phyloP scores from a whole-genome alignment of 2,329 filamentous ascomycete species.

The Helicocarpus griseus region DNA sequence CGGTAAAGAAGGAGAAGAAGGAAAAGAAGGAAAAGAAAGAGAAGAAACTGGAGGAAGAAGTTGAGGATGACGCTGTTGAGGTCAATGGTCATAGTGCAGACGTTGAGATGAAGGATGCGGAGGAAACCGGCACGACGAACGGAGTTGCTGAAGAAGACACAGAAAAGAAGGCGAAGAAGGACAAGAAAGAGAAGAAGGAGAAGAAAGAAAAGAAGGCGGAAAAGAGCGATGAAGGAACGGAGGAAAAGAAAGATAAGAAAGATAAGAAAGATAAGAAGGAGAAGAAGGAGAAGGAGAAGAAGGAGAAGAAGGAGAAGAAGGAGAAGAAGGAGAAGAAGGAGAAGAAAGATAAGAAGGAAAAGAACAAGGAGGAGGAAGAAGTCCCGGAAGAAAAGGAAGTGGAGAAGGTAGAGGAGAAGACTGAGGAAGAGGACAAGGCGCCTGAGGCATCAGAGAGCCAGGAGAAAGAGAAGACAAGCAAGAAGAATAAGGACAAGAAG shows the following conservation, averaged over 20 bases:
- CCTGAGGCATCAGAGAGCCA: not conserved
- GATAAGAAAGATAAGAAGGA: conserved; percentile 4
- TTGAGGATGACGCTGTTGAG: not conserved
- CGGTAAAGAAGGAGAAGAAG: conserved; percentile 1
- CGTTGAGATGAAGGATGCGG: conserved; percentile 15
- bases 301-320: conserved; percentile 10
- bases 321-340: conserved; percentile 8
- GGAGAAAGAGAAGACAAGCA: not conserved
- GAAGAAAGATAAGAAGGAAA: conserved; percentile 6
- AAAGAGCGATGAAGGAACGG: not conserved
- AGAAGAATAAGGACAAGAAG: conserved; percentile 11
- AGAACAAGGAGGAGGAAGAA: conserved; percentile 6
- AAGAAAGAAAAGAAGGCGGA: conserved; percentile 7
- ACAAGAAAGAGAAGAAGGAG: conserved; percentile 13
- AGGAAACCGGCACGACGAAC: not conserved
- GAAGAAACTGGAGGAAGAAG: not conserved
- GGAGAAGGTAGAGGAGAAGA: conserved; percentile 7
- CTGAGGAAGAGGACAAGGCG: conserved; percentile 6
- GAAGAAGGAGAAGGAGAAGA: conserved; percentile 7
- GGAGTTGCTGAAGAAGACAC: not conserved
- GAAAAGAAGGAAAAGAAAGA: not conserved
- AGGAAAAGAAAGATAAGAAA: not conserved
- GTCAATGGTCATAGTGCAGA: conserved; percentile 13
- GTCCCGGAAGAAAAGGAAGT: conserved; percentile 11
- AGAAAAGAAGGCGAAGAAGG: conserved; percentile 17